A percentile compares a stretch with the other conserved stretches of the same genome.
These are phyloP conservation scores for Pleurozium schreberi DNA, from an alignment of 225 moss, liverwort and hornwort species.

Conservation along the genomic window DNA sequence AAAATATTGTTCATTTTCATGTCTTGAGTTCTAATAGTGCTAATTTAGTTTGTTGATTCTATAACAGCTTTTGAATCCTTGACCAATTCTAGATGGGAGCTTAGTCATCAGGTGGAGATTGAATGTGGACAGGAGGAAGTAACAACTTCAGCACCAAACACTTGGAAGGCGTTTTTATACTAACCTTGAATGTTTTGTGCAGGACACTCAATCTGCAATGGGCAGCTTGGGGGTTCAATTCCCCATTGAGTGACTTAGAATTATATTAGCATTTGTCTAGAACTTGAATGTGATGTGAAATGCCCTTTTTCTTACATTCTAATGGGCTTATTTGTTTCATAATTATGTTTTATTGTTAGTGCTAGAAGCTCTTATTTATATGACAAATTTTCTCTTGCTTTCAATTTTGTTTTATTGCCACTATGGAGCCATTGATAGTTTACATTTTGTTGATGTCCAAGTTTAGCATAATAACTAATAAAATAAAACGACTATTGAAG, in stretches of 20 bases:
- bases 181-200: neutral
- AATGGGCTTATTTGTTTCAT: neutral
- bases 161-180: rapidly evolving
- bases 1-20: neutral
- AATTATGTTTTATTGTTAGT: neutral
- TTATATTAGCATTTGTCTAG: neutral
- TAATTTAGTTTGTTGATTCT: neutral
- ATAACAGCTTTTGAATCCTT: too few relatives aligned
- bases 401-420: neutral
- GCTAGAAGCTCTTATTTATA: neutral
- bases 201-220: rapidly evolving
- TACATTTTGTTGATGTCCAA: neutral
- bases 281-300: neutral
- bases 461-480: too few relatives aligned
- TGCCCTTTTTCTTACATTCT: rapidly evolving
- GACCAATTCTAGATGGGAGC: neutral
- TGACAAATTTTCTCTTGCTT: neutral
- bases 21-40: neutral
- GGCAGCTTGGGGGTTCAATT: neutral
- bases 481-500: neutral
- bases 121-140: neutral
- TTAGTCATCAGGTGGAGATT: too few relatives aligned
- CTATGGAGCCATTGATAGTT: neutral
- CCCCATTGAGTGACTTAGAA: neutral
- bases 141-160: neutral